Evolutionary conservation across 2,329 filamentous ascomycete species (phyloP), one percentile per base, ranked within the genome.

Genomic region (Pseudocercospora vitis): DNA sequence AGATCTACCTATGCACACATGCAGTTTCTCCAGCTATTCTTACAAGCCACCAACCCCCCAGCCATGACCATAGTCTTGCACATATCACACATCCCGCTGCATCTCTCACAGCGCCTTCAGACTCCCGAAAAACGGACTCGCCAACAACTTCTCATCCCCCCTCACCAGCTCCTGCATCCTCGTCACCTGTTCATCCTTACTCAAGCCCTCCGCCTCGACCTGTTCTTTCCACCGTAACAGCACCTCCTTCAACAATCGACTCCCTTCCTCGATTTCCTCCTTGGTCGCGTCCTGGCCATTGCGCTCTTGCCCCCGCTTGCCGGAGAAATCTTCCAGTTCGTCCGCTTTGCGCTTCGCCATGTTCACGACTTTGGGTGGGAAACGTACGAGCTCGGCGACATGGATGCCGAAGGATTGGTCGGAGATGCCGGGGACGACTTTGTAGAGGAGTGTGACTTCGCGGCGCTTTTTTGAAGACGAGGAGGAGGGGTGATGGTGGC

Each of bases 301-400:
- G 29, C 37, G 14, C 6, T 78, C 68, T 39, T 80, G 68, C 57
- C 88, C 85, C 64, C 89, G 84, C 74, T 91, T 91, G 47, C 82
- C 82, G 0, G 88, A 88, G 65, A 99, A 99, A 70, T 99, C 94
- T 71, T 99, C 94, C 29, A 99, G 80, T 78, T 99, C 95, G 71
- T 97, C 94, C 0, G 94, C 94, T 76, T 99, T 99, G 64, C 94
- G 84, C 75, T 95, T 95, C n/a, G 94, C 94, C 95, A 99, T 99
- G 60, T 91, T 90, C 56, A 99, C 88, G 12, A 99, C 95, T 75
- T 99, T 99, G 64, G 90, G 86, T 0, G 94, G 94, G 75, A 99
- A 99, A 39, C 91, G 85, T 16, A 99, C 94, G 4, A 99, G 81
- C 75, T 99, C 94, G 0, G 94, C 94, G 11, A 99, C 95, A 73